Conservation (phyloP, 768 basidiomycete species). For the Gymnopilus junonius region DNA sequence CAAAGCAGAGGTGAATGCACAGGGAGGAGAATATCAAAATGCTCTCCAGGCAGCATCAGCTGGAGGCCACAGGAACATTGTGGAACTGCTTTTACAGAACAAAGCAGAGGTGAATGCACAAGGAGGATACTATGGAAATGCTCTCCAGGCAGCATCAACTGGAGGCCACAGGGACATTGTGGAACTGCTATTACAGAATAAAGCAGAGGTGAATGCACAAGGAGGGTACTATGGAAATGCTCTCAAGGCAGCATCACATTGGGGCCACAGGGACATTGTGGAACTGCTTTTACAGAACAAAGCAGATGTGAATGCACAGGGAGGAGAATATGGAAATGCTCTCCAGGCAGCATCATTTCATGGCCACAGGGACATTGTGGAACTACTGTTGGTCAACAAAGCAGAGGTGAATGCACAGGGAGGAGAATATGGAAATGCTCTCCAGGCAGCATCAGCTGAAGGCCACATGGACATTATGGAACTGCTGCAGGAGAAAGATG, state of each 20-base stretch:
- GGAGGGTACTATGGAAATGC: background rate
- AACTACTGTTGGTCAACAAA: background rate
- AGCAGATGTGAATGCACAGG: background rate
- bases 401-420: constrained; percentile 5
- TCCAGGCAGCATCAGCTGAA: no score
- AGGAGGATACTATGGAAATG: no score
- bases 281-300: background rate
- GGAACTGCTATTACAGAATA: no score
- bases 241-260: background rate
- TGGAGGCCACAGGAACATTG: background rate
- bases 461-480: no score
- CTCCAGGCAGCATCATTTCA: background rate
- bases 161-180: background rate
- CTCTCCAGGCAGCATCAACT: background rate
- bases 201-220: no score
- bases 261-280: background rate
- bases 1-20: constrained; percentile 4
- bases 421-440: constrained; percentile 18
- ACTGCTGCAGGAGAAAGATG: no score
- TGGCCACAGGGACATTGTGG: background rate
- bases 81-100: background rate
- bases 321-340: background rate
- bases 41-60: constrained; percentile 6
- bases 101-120: background rate
- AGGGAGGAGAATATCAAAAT: background rate